Conservation (phyloP, 2,329 filamentous ascomycete species). For the Fusarium foetens region DNA sequence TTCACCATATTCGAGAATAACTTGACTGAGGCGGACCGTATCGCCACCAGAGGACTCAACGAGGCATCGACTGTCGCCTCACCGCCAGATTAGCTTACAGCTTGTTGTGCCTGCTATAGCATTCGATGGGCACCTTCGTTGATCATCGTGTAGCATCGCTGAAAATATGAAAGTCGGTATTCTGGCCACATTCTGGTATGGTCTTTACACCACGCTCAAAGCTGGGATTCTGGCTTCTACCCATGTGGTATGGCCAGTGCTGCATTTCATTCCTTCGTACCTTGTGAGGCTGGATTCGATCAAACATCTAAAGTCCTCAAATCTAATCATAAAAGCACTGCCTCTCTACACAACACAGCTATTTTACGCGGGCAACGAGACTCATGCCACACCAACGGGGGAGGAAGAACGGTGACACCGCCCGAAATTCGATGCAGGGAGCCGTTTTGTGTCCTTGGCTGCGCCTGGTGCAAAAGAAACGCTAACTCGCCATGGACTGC, state of each 20-base stretch:
- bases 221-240: background rate
- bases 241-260: background rate
- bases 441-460: conserved; percentile 37
- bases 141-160: background rate
- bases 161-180: background rate
- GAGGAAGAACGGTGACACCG: conserved; percentile 39
- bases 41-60: conserved; percentile 32
- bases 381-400: conserved; percentile 30
- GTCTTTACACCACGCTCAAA: background rate
- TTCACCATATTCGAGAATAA: conserved; percentile 45
- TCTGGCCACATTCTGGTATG: background rate
- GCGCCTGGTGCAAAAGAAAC: conserved; percentile 38
- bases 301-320: background rate
- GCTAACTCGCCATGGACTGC: conserved; percentile 43
- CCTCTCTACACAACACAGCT: background rate
- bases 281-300: background rate
- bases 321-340: background rate
- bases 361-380: conserved; percentile 27
- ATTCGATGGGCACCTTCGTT: background rate
- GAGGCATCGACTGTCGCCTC: conserved; percentile 19
- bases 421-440: conserved; percentile 45
- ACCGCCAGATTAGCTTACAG: conserved; percentile 10
- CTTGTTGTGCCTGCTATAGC: background rate
- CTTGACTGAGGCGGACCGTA: conserved; percentile 39
- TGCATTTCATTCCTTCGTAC: background rate